Base-by-base conservation (phyloP, 352 stramenopile genomes). In the Phytophthora hybrid region DNA sequence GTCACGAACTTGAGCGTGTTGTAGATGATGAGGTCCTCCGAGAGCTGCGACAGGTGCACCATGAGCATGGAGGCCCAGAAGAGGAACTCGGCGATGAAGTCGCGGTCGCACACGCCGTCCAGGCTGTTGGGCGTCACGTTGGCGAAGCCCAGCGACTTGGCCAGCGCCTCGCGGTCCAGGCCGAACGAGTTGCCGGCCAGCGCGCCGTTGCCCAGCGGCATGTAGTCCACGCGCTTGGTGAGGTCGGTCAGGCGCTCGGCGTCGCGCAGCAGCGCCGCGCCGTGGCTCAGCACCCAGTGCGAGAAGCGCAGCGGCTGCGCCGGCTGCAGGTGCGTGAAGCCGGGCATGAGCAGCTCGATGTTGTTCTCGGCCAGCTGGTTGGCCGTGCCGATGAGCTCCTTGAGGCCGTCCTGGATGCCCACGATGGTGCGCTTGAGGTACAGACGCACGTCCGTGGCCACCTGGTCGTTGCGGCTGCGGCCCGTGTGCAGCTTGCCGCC, bases 11-110 rank as follows among this genome's bases (percentile, higher is more conserved):
- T 94, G 77, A 96, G 80, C 57, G 82, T 98, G 89, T 93, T 98
- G 94, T 91, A 98, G 77, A 99, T 99, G 78, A 99, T 99, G 41
- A 99, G 82, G 85, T 99, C 98, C 80, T 99, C 98, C 5, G 98
- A 97, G 69, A 99, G 94, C 80, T 99, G 97, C 77, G 92, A 98
- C 19, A 99, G 90, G 83, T 99, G 98, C 32, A 97, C 92, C 76
- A 98, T 94, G 57, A 98, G 85, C 76, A 99, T 80, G 2, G 95
- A 97, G 65, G 97, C 94, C 97, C 97, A 99, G 81, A 99, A 98
- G 60, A 99, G 79, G 77, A 99, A 99, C 84, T 99, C 98, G 47
- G 97, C 97, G 58, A 99, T 93, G 89, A 99, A 99, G 84, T 99
- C 98, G 61, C 98, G 94, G 87, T 99, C 98, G 72, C 96, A 99